Evolutionary conservation across 345 rosid species (phyloP), one percentile per base, ranked within the genome.

Genomic region (Trapa incisa): DNA sequence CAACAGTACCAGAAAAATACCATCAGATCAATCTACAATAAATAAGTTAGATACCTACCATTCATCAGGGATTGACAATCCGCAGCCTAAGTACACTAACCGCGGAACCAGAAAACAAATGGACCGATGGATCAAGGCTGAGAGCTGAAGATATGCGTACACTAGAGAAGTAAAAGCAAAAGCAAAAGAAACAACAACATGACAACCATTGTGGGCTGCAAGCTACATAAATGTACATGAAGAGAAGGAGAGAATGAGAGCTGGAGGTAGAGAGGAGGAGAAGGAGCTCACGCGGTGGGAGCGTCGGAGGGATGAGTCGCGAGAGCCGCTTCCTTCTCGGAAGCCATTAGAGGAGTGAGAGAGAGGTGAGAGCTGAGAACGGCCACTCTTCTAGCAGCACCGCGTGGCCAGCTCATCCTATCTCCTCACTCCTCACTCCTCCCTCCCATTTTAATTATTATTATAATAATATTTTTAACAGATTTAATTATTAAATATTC

Each of bases 241-340:
- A 29, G 37, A 22, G 32, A 17, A 36, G n/a, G 13, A 9, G 17
- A n/a, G 14, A 17, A 58, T 41, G 32, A 14, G 32, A 41, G 39
- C 14, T 14, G 56, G 22, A 50, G 17, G 56, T 10, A 66, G 43
- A 38, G 29, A 47, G 61, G 35, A 5, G 66, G 32, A 64, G n/a
- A 58, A 37, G 65, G 36, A 47, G 66, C 64, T 78, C 57, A 92
- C 98, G 87, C 82, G 80, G 98, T 92, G 32, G 90, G 96, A 73
- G 94, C 75, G 81, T 87, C 95, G 62, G 85, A 78, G 65, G 89
- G 90, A 48, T 70, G 75, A 38, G 96, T 88, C 9, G 88, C 76
- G 1, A 82, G 79, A 66, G 98, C 94, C 48, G 98, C 94, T 36
- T 87, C 94, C 79, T 87, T 87, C 87, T 92, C 98, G 15, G 96